Evolutionary conservation across 495 filamentous ascomycete genomes (phyloP).

Genomic region (Daldinia bambusicola): DNA sequence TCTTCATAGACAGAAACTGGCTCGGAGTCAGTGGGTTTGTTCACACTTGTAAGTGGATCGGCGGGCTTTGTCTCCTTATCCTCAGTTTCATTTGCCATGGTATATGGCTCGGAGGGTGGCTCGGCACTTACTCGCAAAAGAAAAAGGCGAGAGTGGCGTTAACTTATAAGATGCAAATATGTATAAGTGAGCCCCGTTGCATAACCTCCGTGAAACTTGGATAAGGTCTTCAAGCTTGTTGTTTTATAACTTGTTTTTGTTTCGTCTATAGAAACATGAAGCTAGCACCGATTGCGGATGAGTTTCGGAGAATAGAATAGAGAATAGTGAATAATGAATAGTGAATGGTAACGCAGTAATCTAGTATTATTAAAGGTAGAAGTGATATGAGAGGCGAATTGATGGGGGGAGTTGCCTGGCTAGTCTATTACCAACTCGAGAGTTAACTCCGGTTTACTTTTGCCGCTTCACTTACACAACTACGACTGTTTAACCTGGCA

Average conservation of each 20-base stretch:
- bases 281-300: not conserved
- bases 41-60: constrained; percentile 36
- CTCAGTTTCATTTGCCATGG: constrained; percentile 46
- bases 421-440: constrained; percentile 10
- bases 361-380: not conserved
- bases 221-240: not conserved
- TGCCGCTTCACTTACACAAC: too few species aligned
- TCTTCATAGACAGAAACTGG: constrained; percentile 28
- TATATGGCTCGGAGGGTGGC: constrained; percentile 18
- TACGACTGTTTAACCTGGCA: constrained; percentile 1
- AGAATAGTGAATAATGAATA: not conserved
- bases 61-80: constrained; percentile 43
- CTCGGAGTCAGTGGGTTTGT: constrained; percentile 34
- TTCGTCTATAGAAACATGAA: constrained; percentile 20
- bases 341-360: not conserved
- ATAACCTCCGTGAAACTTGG: constrained; percentile 2
- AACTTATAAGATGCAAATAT: not conserved
- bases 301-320: constrained; percentile 2
- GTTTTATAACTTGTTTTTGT: not conserved
- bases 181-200: constrained; percentile 5
- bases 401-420: constrained; percentile 23
- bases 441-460: not conserved
- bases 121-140: constrained; percentile 15
- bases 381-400: constrained; percentile 14
- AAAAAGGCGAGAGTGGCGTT: constrained; percentile 20